Evolutionary conservation across 116 monocot species (phyloP), one percentile per base, ranked within the genome.

Genomic region (Phalaenopsis hybrid): DNA sequence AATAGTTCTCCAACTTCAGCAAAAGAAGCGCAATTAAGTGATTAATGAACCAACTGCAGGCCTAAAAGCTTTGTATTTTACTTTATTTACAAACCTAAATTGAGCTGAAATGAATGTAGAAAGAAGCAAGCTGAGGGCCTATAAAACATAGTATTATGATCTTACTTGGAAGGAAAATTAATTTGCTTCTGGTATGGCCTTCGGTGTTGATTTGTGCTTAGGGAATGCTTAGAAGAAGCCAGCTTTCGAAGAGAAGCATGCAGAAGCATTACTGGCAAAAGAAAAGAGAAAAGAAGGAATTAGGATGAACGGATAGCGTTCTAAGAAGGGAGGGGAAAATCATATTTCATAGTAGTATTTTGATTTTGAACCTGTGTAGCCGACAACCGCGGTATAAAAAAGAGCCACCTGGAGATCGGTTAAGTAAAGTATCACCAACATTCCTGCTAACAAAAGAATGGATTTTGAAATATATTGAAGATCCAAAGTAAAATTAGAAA

Each of bases 191-290:
- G 69, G 51, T 80, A 82, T 34, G 57, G 46, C 81, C 82, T 84
- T 82, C 45, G 82, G 4, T 67, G 70, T n/a, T 69, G 79, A 50
- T 76, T 79, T 20, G 51, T 34, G 0, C 52, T 81, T 25, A 23
- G 48, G 16, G 83, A 80, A 76, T 82, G 86, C 37, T 79, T 88
- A 8, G 86, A 79, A 76, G 86, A 86, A 79, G 88, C 88, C 83
- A 92, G 83, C 69, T 92, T 92, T 57, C 92, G 89, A 76, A 92
- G 79, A 80, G 85, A 92, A 65, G 92, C 92, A 77, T 92, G 92
- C 84, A 88, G 25, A 67, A 92, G 80, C 92, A 89, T 85, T 83
- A 85, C 92, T 92, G 57, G 50, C 4, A 37, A 67, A 45, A 48
- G 20, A 72, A 72, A 44, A 8, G 50, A 81, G 15, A 48, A 18